Evolutionary conservation across 2,329 filamentous ascomycete species (phyloP).

Genomic region (Grosmannia huntii): DNA sequence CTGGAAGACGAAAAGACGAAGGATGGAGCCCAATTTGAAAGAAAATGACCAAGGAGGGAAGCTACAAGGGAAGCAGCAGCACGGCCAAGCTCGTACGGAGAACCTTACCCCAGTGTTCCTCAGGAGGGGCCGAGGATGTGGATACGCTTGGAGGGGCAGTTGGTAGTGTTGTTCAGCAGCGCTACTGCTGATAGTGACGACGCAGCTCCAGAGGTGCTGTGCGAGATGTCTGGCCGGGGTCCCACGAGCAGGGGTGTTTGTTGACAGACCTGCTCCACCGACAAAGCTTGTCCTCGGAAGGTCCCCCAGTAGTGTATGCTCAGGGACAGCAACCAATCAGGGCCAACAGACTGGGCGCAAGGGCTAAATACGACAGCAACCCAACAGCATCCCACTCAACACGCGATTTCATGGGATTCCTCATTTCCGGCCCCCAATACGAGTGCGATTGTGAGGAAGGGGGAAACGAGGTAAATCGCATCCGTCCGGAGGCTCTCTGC

Average conservation of each 20-base stretch:
- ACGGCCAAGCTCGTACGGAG: neutral
- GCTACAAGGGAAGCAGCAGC: neutral
- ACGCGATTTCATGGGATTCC: neutral
- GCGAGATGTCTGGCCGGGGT: neutral
- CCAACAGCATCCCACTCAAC: conserved; percentile 2
- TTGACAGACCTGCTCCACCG: neutral
- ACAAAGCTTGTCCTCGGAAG: neutral
- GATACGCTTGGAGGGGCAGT: neutral
- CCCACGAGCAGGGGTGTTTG: neutral
- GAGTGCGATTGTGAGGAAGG: neutral
- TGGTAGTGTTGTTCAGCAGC: neutral
- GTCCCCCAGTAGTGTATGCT: neutral
- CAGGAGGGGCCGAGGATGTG: neutral
- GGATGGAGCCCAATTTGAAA: neutral
- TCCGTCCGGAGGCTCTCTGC: neutral
- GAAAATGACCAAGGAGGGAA: neutral
- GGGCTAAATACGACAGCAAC: neutral
- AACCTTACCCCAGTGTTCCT: neutral
- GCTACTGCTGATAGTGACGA: neutral
- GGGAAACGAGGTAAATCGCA: neutral
- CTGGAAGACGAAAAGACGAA: neutral
- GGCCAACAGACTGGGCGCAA: neutral
- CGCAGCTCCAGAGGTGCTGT: neutral
- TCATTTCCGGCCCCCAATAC: neutral
- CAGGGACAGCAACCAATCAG: neutral